A percentile compares a stretch with the other conserved stretches of the same genome.
phyloP scores from a whole-genome alignment of 805 yeast genomes.

The Cyberlindnera japonica region DNA sequence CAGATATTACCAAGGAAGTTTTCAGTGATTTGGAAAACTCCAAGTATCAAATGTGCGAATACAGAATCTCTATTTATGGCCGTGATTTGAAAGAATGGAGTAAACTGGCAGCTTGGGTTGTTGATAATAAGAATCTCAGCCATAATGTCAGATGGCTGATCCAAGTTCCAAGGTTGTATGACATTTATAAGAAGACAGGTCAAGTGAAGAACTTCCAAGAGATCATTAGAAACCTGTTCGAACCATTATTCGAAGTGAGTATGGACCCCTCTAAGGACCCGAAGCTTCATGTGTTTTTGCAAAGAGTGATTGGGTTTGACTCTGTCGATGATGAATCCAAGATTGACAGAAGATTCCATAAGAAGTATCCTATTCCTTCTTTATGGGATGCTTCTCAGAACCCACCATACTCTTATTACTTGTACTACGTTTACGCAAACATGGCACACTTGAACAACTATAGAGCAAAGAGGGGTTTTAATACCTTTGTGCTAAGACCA shows the following conservation, averaged over 20 bases:
- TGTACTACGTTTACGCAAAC: slow-evolving; percentile 82
- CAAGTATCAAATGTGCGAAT: slow-evolving; percentile 96
- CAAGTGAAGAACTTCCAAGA: slow-evolving; percentile 71
- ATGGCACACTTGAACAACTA: slow-evolving; percentile 81
- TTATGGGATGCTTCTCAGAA: slow-evolving; percentile 75
- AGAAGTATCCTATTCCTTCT: slow-evolving; percentile 80
- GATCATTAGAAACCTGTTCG: slow-evolving; percentile 71
- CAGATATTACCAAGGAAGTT: slow-evolving; percentile 92
- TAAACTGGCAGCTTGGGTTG: slow-evolving; percentile 89
- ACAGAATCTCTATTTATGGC: slow-evolving; percentile 93
- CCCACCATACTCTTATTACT: slow-evolving; percentile 97
- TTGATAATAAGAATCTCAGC: slow-evolving; percentile 85
- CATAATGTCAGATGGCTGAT: slow-evolving; percentile 96
- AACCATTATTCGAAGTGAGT: slow-evolving; percentile 88
- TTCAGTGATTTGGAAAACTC: slow-evolving; percentile 91
- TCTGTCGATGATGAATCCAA: slow-evolving; percentile 98
- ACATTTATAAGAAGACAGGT: slow-evolving; percentile 75
- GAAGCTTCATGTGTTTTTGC: slow-evolving; percentile 82
- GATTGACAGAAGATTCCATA: slow-evolving; percentile 75
- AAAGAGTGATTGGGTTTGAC: slow-evolving; percentile 95
- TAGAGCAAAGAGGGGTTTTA: slow-evolving; percentile 71
- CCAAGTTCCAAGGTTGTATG: slow-evolving; percentile 92
- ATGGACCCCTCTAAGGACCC: slow-evolving; percentile 83
- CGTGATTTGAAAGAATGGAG: slow-evolving; percentile 92
- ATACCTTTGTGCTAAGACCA: slow-evolving; percentile 92